Conservation (phyloP, 495 filamentous ascomycete genomes). For the Penicillium chermesinum region DNA sequence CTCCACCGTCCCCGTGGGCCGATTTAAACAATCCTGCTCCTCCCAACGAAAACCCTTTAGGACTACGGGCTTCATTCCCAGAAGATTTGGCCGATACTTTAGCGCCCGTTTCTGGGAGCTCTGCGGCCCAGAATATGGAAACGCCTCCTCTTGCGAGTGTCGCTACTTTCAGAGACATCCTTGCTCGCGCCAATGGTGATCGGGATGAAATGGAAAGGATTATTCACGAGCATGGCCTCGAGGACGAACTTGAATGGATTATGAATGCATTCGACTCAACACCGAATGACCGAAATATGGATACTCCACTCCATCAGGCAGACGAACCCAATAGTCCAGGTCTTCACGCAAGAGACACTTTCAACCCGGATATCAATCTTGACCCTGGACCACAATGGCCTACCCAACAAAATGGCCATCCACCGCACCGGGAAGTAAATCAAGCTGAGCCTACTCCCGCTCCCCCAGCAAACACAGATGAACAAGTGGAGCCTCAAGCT, state of each 20-base stretch:
- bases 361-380: background rate
- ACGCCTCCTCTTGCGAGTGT: slow-evolving; percentile 19
- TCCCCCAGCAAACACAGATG: background rate
- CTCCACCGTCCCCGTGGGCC: slow-evolving; percentile 21
- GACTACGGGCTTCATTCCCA: background rate
- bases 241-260: slow-evolving; percentile 50
- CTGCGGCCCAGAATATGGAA: slow-evolving; percentile 1
- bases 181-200: slow-evolving; percentile 50
- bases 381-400: background rate
- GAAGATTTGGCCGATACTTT: background rate
- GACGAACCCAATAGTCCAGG: background rate
- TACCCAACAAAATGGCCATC: background rate
- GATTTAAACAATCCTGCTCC: slow-evolving; percentile 18
- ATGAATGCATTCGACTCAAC: slow-evolving; percentile 33
- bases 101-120: background rate
- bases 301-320: slow-evolving; percentile 5
- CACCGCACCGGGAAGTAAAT: background rate
- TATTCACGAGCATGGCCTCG: slow-evolving; percentile 55
- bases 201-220: slow-evolving; percentile 55
- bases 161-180: slow-evolving; percentile 48
- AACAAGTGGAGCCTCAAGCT: slow-evolving; percentile 5
- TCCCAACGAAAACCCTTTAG: slow-evolving; percentile 2
- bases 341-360: background rate
- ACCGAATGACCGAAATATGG: slow-evolving; percentile 9
- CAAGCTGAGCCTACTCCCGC: background rate